Evolutionary conservation across 495 filamentous ascomycete genomes (phyloP).

Genomic region (Copromyces sp.): DNA sequence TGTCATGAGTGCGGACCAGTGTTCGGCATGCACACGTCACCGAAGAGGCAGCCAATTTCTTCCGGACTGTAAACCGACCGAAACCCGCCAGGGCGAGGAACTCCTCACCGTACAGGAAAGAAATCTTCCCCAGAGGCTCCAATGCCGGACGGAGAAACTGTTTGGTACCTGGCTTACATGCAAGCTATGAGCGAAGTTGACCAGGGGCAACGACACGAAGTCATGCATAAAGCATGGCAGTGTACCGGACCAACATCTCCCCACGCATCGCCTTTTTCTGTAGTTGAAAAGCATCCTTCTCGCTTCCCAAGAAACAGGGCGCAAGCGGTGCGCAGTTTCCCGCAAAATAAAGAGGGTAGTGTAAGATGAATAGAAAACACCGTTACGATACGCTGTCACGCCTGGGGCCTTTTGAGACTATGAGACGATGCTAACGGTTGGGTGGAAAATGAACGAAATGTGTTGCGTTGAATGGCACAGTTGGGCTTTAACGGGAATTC

Average conservation of each 20-base stretch:
- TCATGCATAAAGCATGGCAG: conserved; percentile 30
- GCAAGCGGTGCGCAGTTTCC: not conserved
- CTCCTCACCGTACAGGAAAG: not conserved
- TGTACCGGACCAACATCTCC: conserved; percentile 5
- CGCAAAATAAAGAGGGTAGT: not conserved
- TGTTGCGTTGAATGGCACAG: not conserved
- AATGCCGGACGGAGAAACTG: not conserved
- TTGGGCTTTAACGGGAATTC: not conserved
- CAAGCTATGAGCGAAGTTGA: conserved; percentile 8
- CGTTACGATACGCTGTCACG: not conserved
- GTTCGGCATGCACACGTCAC: not conserved
- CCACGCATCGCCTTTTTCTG: not conserved
- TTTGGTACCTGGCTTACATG: not conserved
- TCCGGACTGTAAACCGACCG: not conserved
- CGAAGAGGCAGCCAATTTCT: not conserved
- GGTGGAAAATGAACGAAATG: not conserved
- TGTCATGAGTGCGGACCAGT: not conserved
- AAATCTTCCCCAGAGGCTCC: not conserved
- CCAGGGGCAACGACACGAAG: conserved; percentile 33
- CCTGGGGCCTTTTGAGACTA: not conserved
- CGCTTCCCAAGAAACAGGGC: not conserved
- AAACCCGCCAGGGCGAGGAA: not conserved
- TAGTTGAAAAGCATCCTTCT: not conserved
- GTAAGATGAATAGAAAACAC: not conserved
- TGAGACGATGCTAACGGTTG: not conserved